Conservation (phyloP, 2,329 filamentous ascomycete genomes). For the Diaporthe vexans region DNA sequence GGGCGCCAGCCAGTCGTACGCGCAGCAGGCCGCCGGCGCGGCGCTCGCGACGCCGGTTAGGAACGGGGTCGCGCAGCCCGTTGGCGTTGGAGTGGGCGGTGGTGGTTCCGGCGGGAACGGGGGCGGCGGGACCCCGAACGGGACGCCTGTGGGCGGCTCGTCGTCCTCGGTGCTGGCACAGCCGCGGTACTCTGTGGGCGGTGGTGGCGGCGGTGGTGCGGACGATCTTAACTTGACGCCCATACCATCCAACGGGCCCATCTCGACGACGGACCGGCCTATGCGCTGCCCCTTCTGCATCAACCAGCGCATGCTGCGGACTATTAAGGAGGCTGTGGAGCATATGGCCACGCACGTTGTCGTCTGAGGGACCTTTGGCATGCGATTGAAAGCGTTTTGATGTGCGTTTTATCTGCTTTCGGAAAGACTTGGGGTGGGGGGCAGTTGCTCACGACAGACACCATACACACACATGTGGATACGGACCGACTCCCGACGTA, state of each 20-base stretch:
- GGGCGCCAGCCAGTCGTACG: slow-evolving; percentile 40
- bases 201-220: not conserved
- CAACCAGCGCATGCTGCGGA: slow-evolving; percentile 72
- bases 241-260: slow-evolving; percentile 64
- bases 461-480: no score
- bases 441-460: not conserved
- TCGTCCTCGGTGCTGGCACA: slow-evolving; percentile 27
- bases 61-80: slow-evolving; percentile 37
- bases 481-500: no score
- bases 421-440: not conserved
- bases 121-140: slow-evolving; percentile 36
- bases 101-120: slow-evolving; percentile 47
- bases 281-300: slow-evolving; percentile 73
- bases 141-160: not conserved
- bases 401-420: no score
- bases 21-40: slow-evolving; percentile 43
- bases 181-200: slow-evolving; percentile 46
- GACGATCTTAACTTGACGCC: slow-evolving; percentile 67
- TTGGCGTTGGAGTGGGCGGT: slow-evolving; percentile 21
- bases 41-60: slow-evolving; percentile 44
- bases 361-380: slow-evolving; percentile 53
- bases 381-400: no score
- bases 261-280: slow-evolving; percentile 62
- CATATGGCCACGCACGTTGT: slow-evolving; percentile 74
- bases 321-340: slow-evolving; percentile 73